Evolutionary conservation across 2,329 filamentous ascomycete species (phyloP).

Genomic region (Rutstroemia sydowiana): DNA sequence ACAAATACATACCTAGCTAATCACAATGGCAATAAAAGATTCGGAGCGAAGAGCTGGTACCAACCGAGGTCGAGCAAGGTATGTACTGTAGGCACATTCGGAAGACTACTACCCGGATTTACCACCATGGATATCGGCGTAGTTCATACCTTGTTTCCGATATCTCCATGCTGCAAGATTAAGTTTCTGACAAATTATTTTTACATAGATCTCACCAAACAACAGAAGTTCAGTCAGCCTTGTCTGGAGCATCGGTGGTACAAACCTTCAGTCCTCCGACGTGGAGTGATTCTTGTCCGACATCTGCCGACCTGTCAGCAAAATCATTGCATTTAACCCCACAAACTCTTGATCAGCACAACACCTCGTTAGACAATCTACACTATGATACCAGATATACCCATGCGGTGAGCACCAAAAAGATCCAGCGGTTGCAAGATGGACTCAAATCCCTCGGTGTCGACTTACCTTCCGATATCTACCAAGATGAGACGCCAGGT

Average conservation of each 20-base stretch:
- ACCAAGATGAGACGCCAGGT: not conserved
- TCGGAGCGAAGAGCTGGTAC: not conserved
- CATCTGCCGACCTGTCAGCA: no score
- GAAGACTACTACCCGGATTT: no score
- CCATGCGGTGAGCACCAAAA: not conserved
- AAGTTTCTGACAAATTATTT: not conserved
- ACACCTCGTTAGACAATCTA: not conserved
- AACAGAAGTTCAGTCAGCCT: not conserved
- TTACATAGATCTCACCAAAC: not conserved
- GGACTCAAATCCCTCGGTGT: slow-evolving; percentile 2
- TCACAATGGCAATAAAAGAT: not conserved
- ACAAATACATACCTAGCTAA: not conserved
- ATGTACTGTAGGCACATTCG: not conserved
- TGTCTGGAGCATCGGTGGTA: not conserved
- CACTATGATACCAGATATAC: not conserved
- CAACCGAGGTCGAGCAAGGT: slow-evolving; percentile 4
- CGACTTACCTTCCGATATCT: not conserved
- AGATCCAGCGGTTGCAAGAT: not conserved
- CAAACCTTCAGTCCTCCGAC: not conserved
- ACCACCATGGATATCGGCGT: not conserved
- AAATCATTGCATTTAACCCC: not conserved
- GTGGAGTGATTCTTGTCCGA: not conserved
- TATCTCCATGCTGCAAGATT: not conserved
- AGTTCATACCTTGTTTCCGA: not conserved
- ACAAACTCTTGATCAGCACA: not conserved